Conservation (phyloP, 176 grass and related monocot species). For the Phoenix dactylifera region DNA sequence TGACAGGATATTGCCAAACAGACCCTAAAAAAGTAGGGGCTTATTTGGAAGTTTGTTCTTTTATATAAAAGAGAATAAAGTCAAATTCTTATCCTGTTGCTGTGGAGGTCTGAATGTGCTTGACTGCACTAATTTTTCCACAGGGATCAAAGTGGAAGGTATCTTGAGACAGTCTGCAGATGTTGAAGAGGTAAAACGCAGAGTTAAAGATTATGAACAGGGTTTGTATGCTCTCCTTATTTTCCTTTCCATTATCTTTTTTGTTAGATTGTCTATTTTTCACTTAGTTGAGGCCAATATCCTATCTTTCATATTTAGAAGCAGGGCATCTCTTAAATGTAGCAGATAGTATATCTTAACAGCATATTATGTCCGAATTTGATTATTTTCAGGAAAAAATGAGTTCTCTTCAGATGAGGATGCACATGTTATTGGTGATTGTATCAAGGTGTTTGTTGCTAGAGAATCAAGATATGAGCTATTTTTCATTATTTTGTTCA, state of each 20-base stretch:
- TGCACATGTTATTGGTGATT: conserved; percentile 95
- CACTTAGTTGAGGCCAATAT: not conserved
- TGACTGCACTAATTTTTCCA: conserved; percentile 9
- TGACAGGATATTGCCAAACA: too few species aligned
- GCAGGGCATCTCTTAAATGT: not conserved
- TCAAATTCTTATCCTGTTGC: too few species aligned
- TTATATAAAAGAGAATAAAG: too few species aligned
- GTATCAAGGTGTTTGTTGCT: conserved; percentile 77
- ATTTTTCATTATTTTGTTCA: too few species aligned
- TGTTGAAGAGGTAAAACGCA: conserved; percentile 96
- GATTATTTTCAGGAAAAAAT: conserved; percentile 58
- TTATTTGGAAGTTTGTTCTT: too few species aligned
- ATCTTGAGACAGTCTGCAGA: conserved; percentile 96
- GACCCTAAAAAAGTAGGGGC: too few species aligned
- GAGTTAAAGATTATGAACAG: conserved; percentile 87
- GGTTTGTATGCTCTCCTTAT: conserved; percentile 26
- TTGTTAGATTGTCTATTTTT: not conserved
- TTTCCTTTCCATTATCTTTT: too few species aligned
- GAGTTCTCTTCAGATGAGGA: conserved; percentile 93
- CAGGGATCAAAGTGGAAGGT: conserved; percentile 94
- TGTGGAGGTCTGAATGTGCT: not conserved
- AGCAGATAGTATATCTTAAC: not conserved
- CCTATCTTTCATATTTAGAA: not conserved
- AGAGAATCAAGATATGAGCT: not conserved
- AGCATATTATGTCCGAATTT: too few species aligned